A percentile compares a stretch with the other conserved stretches of the same genome.
These are phyloP conservation scores for Heritiera fomes DNA, from an alignment of 345 rosid genomes.

Conservation along the genomic window DNA sequence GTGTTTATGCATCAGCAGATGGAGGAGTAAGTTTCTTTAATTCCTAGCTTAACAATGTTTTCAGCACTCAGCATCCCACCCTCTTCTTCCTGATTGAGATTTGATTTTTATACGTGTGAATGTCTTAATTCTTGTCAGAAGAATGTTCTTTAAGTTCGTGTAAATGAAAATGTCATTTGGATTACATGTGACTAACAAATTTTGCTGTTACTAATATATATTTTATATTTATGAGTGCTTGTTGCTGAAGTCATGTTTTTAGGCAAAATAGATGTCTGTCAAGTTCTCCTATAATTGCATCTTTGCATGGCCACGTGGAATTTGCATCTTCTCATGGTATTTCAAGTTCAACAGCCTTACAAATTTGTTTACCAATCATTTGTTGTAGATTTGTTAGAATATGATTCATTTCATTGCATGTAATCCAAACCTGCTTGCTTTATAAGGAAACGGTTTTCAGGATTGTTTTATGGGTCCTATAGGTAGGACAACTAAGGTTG, in stretches of 20 bases:
- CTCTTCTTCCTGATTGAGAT: background rate
- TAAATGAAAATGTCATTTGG: slow-evolving; percentile 9
- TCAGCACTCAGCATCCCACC: background rate
- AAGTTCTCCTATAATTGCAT: background rate
- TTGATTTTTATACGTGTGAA: slow-evolving; percentile 5
- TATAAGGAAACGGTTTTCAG: background rate
- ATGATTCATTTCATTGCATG: background rate
- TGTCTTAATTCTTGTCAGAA: background rate
- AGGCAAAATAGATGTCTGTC: background rate
- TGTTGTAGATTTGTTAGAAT: background rate
- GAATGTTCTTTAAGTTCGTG: background rate
- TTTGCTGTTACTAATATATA: background rate
- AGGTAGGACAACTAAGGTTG: background rate
- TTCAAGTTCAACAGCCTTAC: background rate
- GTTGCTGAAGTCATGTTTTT: background rate
- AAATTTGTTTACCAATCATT: background rate
- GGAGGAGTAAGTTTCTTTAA: slow-evolving; percentile 75
- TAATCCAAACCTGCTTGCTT: slow-evolving; percentile 3
- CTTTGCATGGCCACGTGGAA: background rate
- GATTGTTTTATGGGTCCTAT: slow-evolving; percentile 1
- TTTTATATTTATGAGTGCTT: background rate
- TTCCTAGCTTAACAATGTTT: slow-evolving; percentile 25
- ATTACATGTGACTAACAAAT: background rate
- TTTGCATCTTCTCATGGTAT: slow-evolving; percentile 3
- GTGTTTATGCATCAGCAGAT: slow-evolving; percentile 81